These are phyloP conservation scores for Malus orientalis DNA, from an alignment of 306 rosid genomes.

Conservation along the genomic window DNA sequence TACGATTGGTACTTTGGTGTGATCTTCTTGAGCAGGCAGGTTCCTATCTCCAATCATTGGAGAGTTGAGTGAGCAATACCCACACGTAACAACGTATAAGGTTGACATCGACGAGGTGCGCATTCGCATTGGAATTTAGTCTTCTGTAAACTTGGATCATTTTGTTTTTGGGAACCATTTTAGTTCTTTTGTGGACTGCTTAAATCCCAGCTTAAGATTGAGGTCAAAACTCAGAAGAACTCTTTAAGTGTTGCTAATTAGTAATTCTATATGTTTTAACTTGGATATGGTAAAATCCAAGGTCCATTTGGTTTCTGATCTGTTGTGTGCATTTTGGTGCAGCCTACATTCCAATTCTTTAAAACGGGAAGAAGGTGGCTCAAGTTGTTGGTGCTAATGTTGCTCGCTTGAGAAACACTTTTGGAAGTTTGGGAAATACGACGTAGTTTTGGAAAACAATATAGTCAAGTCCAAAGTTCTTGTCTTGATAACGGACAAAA, in stretches of 20 bases:
- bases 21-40: slow-evolving; percentile 50
- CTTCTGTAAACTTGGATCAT: background rate
- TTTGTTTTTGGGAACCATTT: background rate
- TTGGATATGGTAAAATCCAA: background rate
- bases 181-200: background rate
- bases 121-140: background rate
- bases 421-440: slow-evolving; percentile 15
- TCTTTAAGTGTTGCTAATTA: background rate
- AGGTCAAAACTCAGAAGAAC: background rate
- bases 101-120: slow-evolving; percentile 77
- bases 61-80: slow-evolving; percentile 55
- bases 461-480: too few relatives aligned
- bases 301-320: background rate
- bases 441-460: too few relatives aligned
- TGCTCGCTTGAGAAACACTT: slow-evolving; percentile 37
- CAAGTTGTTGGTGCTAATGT: slow-evolving; percentile 67
- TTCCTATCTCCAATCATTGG: slow-evolving; percentile 55
- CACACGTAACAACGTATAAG: slow-evolving; percentile 70
- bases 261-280: background rate
- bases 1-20: background rate
- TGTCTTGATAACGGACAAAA: too few relatives aligned
- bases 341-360: too few relatives aligned
- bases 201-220: background rate
- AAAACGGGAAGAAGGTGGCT: slow-evolving; percentile 3
- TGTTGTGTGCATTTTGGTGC: background rate